A percentile compares a stretch with the other conserved stretches of the same genome.
These are phyloP conservation scores for Rachicladosporium sp. DNA, from an alignment of 2,329 filamentous ascomycete genomes.

Conservation along the genomic window DNA sequence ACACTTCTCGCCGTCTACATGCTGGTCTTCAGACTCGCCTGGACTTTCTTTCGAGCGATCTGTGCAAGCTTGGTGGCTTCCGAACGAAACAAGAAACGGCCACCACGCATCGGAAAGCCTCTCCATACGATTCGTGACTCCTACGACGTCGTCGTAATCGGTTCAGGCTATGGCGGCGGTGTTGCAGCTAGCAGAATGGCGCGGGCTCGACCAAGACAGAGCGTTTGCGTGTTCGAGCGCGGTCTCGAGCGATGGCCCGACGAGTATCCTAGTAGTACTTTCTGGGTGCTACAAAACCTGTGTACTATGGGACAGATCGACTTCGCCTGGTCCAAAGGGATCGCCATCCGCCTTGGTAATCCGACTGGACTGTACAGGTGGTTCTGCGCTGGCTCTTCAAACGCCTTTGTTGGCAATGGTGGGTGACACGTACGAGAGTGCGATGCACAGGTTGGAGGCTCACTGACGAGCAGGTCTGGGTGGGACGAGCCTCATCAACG, in stretches of 20 bases:
- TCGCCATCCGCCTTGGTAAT: slow-evolving; percentile 35
- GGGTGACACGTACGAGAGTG: slow-evolving; percentile 10
- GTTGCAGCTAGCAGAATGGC: slow-evolving; percentile 55
- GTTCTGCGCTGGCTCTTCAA: slow-evolving; percentile 51
- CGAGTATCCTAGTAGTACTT: slow-evolving; percentile 43
- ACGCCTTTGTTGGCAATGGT: slow-evolving; percentile 49
- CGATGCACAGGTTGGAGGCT: neutral
- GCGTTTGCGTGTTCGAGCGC: slow-evolving; percentile 52
- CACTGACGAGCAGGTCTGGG: slow-evolving; percentile 39
- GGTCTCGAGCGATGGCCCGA: slow-evolving; percentile 56
- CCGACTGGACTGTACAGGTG: slow-evolving; percentile 53
- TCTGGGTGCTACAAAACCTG: slow-evolving; percentile 39
- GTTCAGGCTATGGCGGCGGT: slow-evolving; percentile 56
- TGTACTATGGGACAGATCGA: slow-evolving; percentile 47
- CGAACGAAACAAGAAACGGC: too few relatives aligned
- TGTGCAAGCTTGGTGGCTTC: too few relatives aligned
- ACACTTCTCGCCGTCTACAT: too few relatives aligned
- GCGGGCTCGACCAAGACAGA: slow-evolving; percentile 38
- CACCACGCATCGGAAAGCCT: slow-evolving; percentile 7
- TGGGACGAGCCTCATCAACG: slow-evolving; percentile 54
- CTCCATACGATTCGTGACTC: slow-evolving; percentile 4
- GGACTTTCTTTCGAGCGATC: too few relatives aligned
- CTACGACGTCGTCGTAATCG: slow-evolving; percentile 57
- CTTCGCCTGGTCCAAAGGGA: slow-evolving; percentile 30
- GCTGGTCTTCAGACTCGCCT: too few relatives aligned